Evolutionary conservation across 2,329 filamentous ascomycete species (phyloP), one percentile per base, ranked within the genome.

Genomic region (Arthrobotrys musiformis): DNA sequence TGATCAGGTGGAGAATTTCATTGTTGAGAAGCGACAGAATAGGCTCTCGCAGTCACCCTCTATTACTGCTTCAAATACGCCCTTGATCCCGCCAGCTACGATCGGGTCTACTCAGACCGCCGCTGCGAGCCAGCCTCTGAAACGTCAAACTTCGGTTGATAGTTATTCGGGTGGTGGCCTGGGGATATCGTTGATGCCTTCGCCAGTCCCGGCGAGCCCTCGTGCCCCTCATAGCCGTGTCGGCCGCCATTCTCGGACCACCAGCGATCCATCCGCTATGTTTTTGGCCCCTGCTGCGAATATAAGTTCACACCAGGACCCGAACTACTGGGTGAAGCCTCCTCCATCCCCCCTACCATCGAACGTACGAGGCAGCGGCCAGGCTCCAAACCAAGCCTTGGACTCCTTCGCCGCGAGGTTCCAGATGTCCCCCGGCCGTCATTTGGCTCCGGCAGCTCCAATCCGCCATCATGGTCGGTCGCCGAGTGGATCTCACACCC

Each of bases 331-430:
- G 72, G 72, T 76, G 17, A 76, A 76, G 28, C 72, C 72, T 2
- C 72, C 72, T 4, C 72, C 72, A 1, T 76, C 72, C 17, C 72
- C 72, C 5, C 78, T 86, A 86, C 44, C 84, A 86, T 81, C 85
- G 85, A 52, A 84, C 85, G 66, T 84, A 84, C 58, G 83, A 84
- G 17, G 83, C 83, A 58, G 19, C 86, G 85, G 22, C 84, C 85
- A 8, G 85, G 48, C 35, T 35, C 26, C 69, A 30, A 62, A 50
- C 33, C 74, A 79, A 37, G 77, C 79, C 26, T 68, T 78, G 50
- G 81, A 80, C 44, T 78, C 66, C 35, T 72, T 78, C 35, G 73
- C 73, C 30, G 60, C 66, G 4, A 61, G 73, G 26, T 70, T 67
- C 37, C 68, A 78, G 24, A 58, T 67, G 44, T 78, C 73, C 0